Evolutionary conservation across 1,284 basidiomycete species (phyloP), one percentile per base, ranked within the genome.

Genomic region (Ustilago lituana): DNA sequence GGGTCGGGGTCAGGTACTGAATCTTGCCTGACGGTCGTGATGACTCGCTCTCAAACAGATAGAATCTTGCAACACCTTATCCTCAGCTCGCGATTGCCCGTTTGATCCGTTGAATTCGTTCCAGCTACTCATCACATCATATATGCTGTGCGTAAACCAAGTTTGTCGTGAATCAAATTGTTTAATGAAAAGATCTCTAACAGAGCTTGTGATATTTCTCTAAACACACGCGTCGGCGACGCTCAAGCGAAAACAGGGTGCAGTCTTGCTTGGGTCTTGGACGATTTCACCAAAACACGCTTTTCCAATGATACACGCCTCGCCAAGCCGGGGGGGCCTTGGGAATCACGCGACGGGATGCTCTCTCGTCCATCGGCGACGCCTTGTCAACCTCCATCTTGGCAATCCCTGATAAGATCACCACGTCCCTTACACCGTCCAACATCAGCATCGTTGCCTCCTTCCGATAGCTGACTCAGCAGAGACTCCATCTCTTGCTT

Each of bases 211-310:
- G n/a, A n/a, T n/a, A n/a, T n/a, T 29, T 29, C 12, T 29, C 27
- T 7, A 17, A 19, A 11, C 15, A 57, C 47, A 50, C 47, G 47
- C 55, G 55, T 50, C 55, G 33, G 32, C 22, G 22, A 36, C 14
- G 8, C 38, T 41, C 53, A 19, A 26, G 44, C 19, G 7, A 39
- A 29, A n/a, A 19, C 29, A 37, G 40, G 38, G n/a, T n/a, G n/a
- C n/a, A n/a, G n/a, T n/a, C n/a, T n/a, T n/a, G n/a, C n/a, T n/a
- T n/a, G n/a, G n/a, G n/a, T n/a, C n/a, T n/a, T n/a, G n/a, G n/a
- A n/a, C n/a, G n/a, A n/a, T n/a, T 15, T 24, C 17, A 40, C 45
- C 61, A 64, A 64, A 64, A 64, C 62, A 64, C 62, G 62, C 62
- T 64, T 64, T 58, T 53, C 22, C 24, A 32, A 29, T 31, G 9